phyloP scores from a whole-genome alignment of 352 stramenopile genomes.

The Plasmopara halstedii region DNA sequence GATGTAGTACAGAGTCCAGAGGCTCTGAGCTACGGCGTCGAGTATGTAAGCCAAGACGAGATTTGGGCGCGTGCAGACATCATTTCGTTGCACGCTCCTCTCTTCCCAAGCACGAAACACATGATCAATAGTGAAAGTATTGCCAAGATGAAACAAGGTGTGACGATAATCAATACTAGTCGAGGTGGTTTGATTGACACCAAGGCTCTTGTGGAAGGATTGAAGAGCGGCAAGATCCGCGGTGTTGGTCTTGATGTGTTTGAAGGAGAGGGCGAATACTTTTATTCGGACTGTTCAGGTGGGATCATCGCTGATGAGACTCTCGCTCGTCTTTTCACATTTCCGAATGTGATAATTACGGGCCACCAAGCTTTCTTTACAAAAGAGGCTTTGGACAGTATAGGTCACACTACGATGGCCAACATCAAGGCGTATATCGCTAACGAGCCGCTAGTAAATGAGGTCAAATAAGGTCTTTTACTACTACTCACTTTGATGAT shows the following conservation, averaged over 20 bases:
- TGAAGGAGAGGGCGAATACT: conserved; percentile 64
- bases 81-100: conserved; percentile 79
- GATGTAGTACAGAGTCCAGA: conserved; percentile 55
- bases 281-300: conserved; percentile 65
- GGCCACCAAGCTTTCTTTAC: conserved; percentile 80
- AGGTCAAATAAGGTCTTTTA: conserved; percentile 41
- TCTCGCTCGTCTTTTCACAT: conserved; percentile 62
- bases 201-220: conserved; percentile 58
- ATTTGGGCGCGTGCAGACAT: conserved; percentile 67
- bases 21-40: conserved; percentile 21
- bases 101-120: conserved; percentile 76
- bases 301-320: conserved; percentile 54
- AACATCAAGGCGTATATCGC: conserved; percentile 53
- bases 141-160: conserved; percentile 77
- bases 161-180: conserved; percentile 87
- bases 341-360: conserved; percentile 73
- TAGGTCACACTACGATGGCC: conserved; percentile 53
- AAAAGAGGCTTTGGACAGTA: conserved; percentile 62
- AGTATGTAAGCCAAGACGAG: conserved; percentile 41
- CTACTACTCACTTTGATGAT: too few relatives aligned
- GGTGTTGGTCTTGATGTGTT: conserved; percentile 84
- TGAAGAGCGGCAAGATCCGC: conserved; percentile 74
- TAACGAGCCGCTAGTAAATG: conserved; percentile 37
- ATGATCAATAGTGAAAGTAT: conserved; percentile 77
- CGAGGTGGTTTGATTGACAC: conserved; percentile 83